Evolutionary conservation across 176 grass and related monocot species (phyloP).

Genomic region (bread wheat (Triticum aestivum)): IWGSC_CS_RefSeq_v2.1 NC_057803.1:108690090-108690589

Average conservation of each 20-base stretch:
- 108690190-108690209: neutral
- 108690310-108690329: neutral
- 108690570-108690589: neutral
- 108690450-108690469: neutral
- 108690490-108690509: neutral
- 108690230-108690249: neutral
- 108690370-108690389: neutral
- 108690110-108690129: neutral
- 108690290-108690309: neutral
- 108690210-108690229: neutral
- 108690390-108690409: neutral
- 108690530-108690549: neutral
- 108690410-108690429: neutral
- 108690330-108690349: neutral
- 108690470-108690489: neutral
- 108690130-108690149: neutral
- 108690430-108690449: neutral
- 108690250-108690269: neutral
- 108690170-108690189: neutral
- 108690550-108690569: neutral
- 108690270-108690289: neutral
- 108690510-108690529: neutral
- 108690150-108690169: neutral
- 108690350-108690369: neutral
- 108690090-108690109: neutral